phyloP scores from a whole-genome alignment of 2,329 filamentous ascomycete genomes.

The Hypoxylon sp. region DNA sequence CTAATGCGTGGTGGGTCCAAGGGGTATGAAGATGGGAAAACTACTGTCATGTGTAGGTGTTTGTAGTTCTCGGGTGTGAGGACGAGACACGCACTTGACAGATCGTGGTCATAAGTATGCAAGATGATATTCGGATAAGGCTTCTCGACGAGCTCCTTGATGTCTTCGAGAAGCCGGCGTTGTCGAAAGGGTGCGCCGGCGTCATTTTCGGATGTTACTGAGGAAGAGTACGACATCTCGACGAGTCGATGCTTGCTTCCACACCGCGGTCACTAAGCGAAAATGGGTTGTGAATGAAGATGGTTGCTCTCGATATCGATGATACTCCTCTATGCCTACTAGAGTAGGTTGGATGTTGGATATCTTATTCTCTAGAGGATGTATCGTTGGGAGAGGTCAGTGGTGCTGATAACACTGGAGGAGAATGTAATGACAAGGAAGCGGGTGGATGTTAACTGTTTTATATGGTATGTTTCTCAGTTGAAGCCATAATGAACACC shows the following conservation, averaged over 20 bases:
- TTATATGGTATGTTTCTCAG: background rate
- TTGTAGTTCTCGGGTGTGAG: conserved; percentile 59
- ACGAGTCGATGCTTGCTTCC: background rate
- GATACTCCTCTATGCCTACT: background rate
- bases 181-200: conserved; percentile 10
- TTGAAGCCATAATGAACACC: background rate
- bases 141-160: conserved; percentile 61
- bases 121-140: conserved; percentile 65
- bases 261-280: background rate
- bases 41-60: conserved; percentile 61
- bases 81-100: conserved; percentile 60
- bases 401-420: background rate
- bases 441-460: background rate
- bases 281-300: background rate
- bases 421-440: background rate
- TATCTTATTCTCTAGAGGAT: background rate
- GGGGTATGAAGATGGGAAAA: conserved; percentile 58
- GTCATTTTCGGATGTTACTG: background rate
- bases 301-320: background rate
- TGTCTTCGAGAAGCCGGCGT: conserved; percentile 60
- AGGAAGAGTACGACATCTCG: conserved; percentile 7
- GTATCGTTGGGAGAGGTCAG: background rate
- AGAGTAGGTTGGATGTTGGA: background rate
- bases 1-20: conserved; percentile 57
- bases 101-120: conserved; percentile 56